Conservation (phyloP, 2,329 filamentous ascomycete genomes). For the Alternaria tenuissima region DNA sequence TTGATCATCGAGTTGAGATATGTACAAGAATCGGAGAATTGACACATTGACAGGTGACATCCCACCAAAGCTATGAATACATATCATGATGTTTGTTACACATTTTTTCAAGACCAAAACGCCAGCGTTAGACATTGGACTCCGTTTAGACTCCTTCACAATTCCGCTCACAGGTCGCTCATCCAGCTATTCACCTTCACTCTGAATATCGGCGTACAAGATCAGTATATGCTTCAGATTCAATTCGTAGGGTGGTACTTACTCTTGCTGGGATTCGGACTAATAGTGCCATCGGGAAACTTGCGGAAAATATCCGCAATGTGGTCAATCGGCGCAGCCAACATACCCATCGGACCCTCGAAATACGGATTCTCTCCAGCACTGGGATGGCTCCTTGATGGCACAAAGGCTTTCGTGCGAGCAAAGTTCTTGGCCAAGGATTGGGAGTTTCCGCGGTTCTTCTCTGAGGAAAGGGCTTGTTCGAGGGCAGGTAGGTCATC, state of each 20-base stretch:
- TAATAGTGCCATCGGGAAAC: constrained; percentile 56
- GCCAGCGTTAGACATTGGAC: background rate
- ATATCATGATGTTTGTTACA: too few relatives aligned
- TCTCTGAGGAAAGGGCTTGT: constrained; percentile 19
- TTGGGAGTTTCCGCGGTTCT: constrained; percentile 34
- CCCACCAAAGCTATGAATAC: too few relatives aligned
- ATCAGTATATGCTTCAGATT: background rate
- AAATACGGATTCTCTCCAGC: constrained; percentile 62
- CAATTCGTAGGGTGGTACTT: background rate
- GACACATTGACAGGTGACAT: too few relatives aligned
- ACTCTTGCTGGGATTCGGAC: constrained; percentile 37
- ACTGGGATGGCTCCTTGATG: constrained; percentile 41
- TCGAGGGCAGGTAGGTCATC: constrained; percentile 45
- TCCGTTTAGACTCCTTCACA: background rate
- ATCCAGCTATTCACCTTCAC: background rate
- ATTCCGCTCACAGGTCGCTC: background rate
- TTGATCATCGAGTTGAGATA: too few relatives aligned
- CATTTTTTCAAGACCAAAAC: background rate
- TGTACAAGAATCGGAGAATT: too few relatives aligned
- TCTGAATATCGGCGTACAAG: too few relatives aligned
- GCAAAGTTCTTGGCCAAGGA: constrained; percentile 40
- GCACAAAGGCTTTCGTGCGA: constrained; percentile 44
- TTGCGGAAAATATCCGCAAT: constrained; percentile 64
- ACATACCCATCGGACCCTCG: constrained; percentile 62
- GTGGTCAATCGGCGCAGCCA: constrained; percentile 66